Conservation (phyloP, 2,329 filamentous ascomycete species). For the Biscogniauxia sp. region DNA sequence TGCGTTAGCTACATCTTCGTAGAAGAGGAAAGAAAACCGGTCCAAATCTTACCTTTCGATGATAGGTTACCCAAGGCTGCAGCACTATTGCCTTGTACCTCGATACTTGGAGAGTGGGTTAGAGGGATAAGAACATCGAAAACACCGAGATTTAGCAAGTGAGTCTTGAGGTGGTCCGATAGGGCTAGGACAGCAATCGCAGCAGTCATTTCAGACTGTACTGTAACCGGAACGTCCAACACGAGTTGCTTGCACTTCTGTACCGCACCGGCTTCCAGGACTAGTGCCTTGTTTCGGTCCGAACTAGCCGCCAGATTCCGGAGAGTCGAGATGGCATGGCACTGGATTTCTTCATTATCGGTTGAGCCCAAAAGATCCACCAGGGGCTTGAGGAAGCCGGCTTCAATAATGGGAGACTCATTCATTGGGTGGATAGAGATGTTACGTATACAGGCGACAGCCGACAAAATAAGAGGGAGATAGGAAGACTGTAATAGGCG, state of each 20-base stretch:
- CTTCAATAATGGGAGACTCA: constrained; percentile 97
- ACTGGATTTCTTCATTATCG: constrained; percentile 98
- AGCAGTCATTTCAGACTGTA: constrained; percentile 99
- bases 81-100: constrained; percentile 97
- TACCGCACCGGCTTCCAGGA: constrained; percentile 91
- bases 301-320: constrained; percentile 95
- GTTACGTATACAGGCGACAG: constrained; percentile 96
- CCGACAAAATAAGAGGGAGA: constrained; percentile 90
- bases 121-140: constrained; percentile 95
- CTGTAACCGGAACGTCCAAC: constrained; percentile 85
- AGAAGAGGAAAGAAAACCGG: neutral
- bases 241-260: constrained; percentile 99
- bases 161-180: constrained; percentile 91
- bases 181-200: constrained; percentile 94
- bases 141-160: constrained; percentile 85
- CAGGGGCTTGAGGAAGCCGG: constrained; percentile 88
- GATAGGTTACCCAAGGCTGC: constrained; percentile 93
- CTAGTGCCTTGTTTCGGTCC: constrained; percentile 96
- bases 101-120: constrained; percentile 92
- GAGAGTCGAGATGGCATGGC: constrained; percentile 94
- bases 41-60: constrained; percentile 72
- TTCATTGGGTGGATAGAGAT: constrained; percentile 98
- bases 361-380: constrained; percentile 93
- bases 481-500: constrained; percentile 93
- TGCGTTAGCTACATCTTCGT: constrained; percentile 11